Evolutionary conservation across 441 rosid species (phyloP).

Genomic region (Bocquillonia castaneifolia): DNA sequence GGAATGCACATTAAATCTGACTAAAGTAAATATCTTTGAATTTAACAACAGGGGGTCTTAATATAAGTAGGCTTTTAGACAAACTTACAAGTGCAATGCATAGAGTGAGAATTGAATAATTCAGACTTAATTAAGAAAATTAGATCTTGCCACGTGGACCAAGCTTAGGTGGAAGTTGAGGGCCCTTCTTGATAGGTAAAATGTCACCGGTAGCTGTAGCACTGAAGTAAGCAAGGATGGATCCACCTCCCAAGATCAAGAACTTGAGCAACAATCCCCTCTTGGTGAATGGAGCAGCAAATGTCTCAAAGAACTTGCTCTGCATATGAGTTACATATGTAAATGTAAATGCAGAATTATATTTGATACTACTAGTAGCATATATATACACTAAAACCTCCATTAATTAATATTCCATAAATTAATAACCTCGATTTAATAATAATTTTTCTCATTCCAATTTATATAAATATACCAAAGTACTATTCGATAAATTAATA

Average conservation of each 20-base stretch:
- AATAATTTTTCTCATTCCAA: no score
- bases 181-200: constrained; percentile 86
- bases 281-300: constrained; percentile 91
- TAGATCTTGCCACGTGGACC: constrained; percentile 91
- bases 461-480: no score
- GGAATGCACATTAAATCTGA: neutral
- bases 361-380: neutral
- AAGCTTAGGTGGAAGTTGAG: constrained; percentile 79
- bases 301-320: constrained; percentile 99
- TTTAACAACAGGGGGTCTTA: constrained; percentile 15
- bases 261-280: constrained; percentile 92
- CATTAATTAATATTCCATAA: no score
- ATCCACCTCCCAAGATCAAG: constrained; percentile 84
- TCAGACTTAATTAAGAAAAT: constrained; percentile 23
- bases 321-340: constrained; percentile 26
- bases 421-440: no score
- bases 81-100: constrained; percentile 27
- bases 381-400: no score
- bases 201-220: constrained; percentile 65
- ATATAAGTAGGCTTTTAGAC: constrained; percentile 23
- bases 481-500: no score
- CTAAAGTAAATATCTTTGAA: constrained; percentile 16
- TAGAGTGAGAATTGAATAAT: constrained; percentile 22
- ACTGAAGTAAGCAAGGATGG: constrained; percentile 64
- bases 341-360: neutral